Evolutionary conservation across 768 basidiomycete genomes (phyloP).

Genomic region (Suillus subluteus): DNA sequence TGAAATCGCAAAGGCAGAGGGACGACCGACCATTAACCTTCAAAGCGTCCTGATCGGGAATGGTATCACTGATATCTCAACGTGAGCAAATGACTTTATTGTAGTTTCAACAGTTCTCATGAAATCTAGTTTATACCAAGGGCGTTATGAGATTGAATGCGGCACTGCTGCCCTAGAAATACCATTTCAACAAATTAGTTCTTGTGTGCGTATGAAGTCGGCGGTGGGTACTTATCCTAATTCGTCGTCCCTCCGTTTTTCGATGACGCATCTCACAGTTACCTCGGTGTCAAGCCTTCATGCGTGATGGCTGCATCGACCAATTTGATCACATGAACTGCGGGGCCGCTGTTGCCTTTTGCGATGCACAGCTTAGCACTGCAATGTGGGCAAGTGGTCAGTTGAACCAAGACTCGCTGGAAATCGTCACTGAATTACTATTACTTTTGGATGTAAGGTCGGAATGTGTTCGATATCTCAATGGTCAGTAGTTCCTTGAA

Average conservation of each 20-base stretch:
- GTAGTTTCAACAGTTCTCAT: neutral
- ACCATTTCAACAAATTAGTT: conserved; percentile 49
- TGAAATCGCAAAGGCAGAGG: conserved; percentile 49
- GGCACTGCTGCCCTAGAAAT: conserved; percentile 52
- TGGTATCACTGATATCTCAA: conserved; percentile 60
- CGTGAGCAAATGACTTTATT: conserved; percentile 34
- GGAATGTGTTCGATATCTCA: conserved; percentile 63
- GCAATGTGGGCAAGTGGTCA: conserved; percentile 44
- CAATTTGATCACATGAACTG: conserved; percentile 68
- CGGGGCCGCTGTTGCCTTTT: conserved; percentile 67
- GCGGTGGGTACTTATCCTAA: conserved; percentile 42
- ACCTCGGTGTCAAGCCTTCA: conserved; percentile 64
- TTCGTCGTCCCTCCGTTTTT: conserved; percentile 8
- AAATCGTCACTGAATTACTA: neutral
- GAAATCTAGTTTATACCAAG: conserved; percentile 38
- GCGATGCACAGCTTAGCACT: conserved; percentile 54
- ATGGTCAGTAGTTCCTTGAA: conserved; percentile 36
- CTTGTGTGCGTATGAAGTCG: conserved; percentile 54
- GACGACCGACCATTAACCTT: conserved; percentile 61
- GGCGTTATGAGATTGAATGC: conserved; percentile 54
- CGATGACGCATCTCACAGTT: conserved; percentile 43
- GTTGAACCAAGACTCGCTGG: conserved; percentile 14
- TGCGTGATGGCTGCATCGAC: conserved; percentile 65
- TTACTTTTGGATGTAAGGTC: conserved; percentile 29
- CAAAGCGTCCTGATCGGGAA: conserved; percentile 78